Evolutionary conservation across 1,284 basidiomycete species (phyloP).

Genomic region (Vanrija sp.): DNA sequence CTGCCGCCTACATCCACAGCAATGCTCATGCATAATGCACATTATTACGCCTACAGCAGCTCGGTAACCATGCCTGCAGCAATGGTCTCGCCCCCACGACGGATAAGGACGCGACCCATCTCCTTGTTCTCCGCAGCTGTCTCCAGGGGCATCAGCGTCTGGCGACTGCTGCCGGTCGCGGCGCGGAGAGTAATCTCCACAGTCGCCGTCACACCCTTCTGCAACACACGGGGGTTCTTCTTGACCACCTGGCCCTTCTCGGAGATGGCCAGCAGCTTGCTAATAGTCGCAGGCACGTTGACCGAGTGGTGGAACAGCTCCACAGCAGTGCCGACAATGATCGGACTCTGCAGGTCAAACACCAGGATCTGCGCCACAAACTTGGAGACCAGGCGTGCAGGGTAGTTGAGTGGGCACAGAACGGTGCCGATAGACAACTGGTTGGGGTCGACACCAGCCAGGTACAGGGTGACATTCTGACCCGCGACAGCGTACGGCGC

Average conservation of each 20-base stretch:
- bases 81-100: constrained; percentile 88
- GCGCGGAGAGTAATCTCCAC: constrained; percentile 72
- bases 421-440: constrained; percentile 85
- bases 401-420: constrained; percentile 68
- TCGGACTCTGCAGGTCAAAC: constrained; percentile 87
- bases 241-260: constrained; percentile 78
- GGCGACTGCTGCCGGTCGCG: constrained; percentile 52
- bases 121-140: constrained; percentile 87
- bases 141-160: constrained; percentile 73
- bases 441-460: constrained; percentile 79
- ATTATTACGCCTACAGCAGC: background rate
- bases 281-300: constrained; percentile 83
- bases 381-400: constrained; percentile 67
- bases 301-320: constrained; percentile 93
- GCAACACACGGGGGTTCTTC: constrained; percentile 77
- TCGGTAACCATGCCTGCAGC: constrained; percentile 64
- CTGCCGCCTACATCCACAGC: no score
- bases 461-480: constrained; percentile 77
- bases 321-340: constrained; percentile 81
- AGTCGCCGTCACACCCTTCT: constrained; percentile 76
- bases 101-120: constrained; percentile 86
- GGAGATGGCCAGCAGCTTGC: constrained; percentile 69
- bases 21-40: background rate
- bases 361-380: constrained; percentile 88
- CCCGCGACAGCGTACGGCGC: constrained; percentile 88